Percentiles rank a stretch among this genome's conserved stretches.
phyloP scores from a whole-genome alignment of 306 rosid species.

The Dryas drummondii region DNA sequence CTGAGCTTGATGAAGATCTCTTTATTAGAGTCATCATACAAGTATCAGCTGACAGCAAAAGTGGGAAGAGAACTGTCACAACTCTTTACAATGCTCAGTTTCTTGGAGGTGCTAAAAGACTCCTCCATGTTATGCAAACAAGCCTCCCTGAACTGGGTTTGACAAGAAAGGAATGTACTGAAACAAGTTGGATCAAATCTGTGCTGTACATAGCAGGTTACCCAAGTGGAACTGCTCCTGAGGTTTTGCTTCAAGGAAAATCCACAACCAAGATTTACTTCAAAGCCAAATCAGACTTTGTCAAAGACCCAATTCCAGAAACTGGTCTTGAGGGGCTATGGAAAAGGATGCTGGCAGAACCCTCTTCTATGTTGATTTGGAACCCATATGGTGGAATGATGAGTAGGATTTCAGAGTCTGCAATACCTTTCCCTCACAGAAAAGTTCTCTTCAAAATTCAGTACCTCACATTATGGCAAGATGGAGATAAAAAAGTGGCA shows the following conservation, averaged over 20 bases:
- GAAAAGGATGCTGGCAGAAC: constrained; percentile 58
- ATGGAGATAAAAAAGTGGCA: constrained; percentile 30
- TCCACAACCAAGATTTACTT: constrained; percentile 63
- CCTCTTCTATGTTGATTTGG: constrained; percentile 54
- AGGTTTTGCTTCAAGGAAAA: constrained; percentile 63
- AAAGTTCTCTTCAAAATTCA: constrained; percentile 64
- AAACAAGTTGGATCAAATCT: constrained; percentile 73
- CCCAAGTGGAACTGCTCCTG: constrained; percentile 58
- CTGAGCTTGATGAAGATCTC: constrained; percentile 51
- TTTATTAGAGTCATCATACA: constrained; percentile 59
- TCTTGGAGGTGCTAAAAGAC: constrained; percentile 51
- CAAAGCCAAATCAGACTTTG: constrained; percentile 87
- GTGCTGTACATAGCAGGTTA: constrained; percentile 65
- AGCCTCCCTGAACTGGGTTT: constrained; percentile 71
- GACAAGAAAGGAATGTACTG: constrained; percentile 48
- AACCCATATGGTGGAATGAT: constrained; percentile 79
- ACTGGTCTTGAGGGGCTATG: constrained; percentile 53
- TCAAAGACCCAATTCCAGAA: constrained; percentile 56
- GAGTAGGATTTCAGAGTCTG: constrained; percentile 57
- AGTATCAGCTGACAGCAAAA: constrained; percentile 26
- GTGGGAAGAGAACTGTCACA: constrained; percentile 42
- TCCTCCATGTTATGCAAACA: constrained; percentile 47
- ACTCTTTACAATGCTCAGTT: constrained; percentile 65
- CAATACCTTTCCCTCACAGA: constrained; percentile 73
- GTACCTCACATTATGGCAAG: constrained; percentile 50